Base-by-base conservation (phyloP, 2,329 filamentous ascomycete genomes). In the Pyrenochaeta sp. region DNA sequence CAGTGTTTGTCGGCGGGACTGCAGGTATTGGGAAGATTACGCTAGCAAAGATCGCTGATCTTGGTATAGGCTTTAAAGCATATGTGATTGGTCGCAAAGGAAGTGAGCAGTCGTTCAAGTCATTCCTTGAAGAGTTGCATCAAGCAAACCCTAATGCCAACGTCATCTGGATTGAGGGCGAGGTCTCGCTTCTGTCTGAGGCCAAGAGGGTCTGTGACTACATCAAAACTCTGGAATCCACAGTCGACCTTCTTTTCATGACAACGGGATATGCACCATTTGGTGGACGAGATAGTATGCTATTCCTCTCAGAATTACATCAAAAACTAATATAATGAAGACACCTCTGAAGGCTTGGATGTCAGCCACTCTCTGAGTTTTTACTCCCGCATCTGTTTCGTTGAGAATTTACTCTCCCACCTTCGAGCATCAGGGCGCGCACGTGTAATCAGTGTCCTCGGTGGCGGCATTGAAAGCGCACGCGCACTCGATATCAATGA, bases 1-100 rank as follows among this genome's bases (percentile, higher is more conserved):
- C 77, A 49, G 72, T 82, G 55, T 81, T 82, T 54, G 75, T 76
- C 4, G 79, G 80, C 31, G 80, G 75, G 10, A 82, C 80, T 1
- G 78, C 78, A 2, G 81, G 81, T 42, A 78, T 82, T 50, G 80
- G 80, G 7, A 73, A 77, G 40, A 39, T 70, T 39, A 81, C 79
- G 0, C 32, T 81, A 9, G 54, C 48, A 27, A 77, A 72, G 14
- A 53, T 82, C 1, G 73, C 76, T 45, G 62, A 58, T 1, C 75
- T 72, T 0, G 76, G 75, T 2, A 55, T 67, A 0, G 71, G 66
- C 52, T 27, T 73, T n/a, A 73, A 70, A 49, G 74, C 77, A 57
- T 82, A 82, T 57, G 45, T 82, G 0, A 55, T 82, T 45, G 80
- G 79, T 1, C 78, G 80, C 46, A 70, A 70, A 46, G 66, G 66